A percentile compares a stretch with the other conserved stretches of the same genome.
phyloP scores from a whole-genome alignment of 805 yeast genomes.

The Candida argentea region DNA sequence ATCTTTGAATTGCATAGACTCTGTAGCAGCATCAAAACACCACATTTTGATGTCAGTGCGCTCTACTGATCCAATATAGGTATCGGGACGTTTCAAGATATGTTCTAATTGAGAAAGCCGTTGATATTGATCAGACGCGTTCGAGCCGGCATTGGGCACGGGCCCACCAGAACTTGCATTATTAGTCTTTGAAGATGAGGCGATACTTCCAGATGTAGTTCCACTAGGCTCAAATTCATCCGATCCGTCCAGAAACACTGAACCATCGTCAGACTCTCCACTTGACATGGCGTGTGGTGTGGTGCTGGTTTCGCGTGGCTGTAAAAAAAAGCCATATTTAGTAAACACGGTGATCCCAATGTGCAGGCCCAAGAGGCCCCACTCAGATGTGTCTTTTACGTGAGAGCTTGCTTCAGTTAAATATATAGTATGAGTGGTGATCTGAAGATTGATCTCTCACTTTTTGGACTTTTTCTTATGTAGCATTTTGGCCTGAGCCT shows the following conservation, averaged over 20 bases:
- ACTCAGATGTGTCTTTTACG: too few relatives aligned
- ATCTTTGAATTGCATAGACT: constrained; percentile 37
- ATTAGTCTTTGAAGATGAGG: constrained; percentile 1
- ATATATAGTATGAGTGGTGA: too few relatives aligned
- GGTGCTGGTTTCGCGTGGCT: too few relatives aligned
- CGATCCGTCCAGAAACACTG: constrained; percentile 5
- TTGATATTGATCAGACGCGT: constrained; percentile 73
- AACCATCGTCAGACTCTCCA: constrained; percentile 2
- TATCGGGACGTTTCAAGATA: constrained; percentile 93
- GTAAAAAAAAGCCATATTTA: too few relatives aligned
- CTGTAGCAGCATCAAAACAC: constrained; percentile 53
- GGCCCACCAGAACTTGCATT: constrained; percentile 6
- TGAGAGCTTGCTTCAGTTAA: too few relatives aligned
- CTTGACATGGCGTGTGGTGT: not conserved
- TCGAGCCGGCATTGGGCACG: constrained; percentile 8
- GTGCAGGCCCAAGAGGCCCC: too few relatives aligned
- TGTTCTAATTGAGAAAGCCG: constrained; percentile 93
- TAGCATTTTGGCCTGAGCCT: constrained; percentile 29
- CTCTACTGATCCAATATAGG: constrained; percentile 94
- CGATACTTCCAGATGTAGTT: not conserved
- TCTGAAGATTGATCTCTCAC: too few relatives aligned
- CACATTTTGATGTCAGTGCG: constrained; percentile 71
- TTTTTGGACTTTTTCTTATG: constrained; percentile 8
- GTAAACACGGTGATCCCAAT: too few relatives aligned
- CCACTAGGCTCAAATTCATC: constrained; percentile 3